Evolutionary conservation across 1,139 yeast genomes (phyloP).

Genomic region (Lodderomyces orthopsilosis): DNA sequence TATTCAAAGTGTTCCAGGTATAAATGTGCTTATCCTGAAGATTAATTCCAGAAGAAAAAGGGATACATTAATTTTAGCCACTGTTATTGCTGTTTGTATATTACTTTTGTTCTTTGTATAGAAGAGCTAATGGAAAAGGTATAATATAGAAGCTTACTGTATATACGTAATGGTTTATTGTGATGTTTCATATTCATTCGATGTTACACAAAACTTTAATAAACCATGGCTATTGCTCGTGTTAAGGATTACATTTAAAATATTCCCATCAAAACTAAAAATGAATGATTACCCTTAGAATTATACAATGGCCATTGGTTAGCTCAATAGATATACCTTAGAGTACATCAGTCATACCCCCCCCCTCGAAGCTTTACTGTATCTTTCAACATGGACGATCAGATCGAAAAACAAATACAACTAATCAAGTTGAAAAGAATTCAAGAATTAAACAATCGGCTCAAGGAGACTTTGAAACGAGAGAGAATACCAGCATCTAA

Average conservation of each 20-base stretch:
- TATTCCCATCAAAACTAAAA: neutral
- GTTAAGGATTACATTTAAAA: neutral
- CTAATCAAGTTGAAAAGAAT: conserved; percentile 61
- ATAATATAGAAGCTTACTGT: too few species aligned
- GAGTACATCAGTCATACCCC: too few species aligned
- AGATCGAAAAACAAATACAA: conserved; percentile 29
- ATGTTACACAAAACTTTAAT: neutral
- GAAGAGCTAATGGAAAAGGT: too few species aligned
- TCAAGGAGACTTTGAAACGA: conserved; percentile 51
- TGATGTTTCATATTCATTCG: neutral
- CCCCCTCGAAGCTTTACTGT: neutral
- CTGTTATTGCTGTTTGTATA: conserved; percentile 71
- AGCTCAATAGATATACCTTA: too few species aligned
- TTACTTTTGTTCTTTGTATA: conserved; percentile 56
- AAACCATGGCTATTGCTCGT: neutral
- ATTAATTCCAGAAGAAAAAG: conserved; percentile 88
- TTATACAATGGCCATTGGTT: too few species aligned
- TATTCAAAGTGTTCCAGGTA: conserved; percentile 74
- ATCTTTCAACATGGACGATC: conserved; percentile 13
- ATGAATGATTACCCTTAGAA: neutral
- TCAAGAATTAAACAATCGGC: conserved; percentile 54
- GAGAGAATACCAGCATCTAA: conserved; percentile 69
- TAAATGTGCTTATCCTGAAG: conserved; percentile 69
- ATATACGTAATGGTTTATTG: neutral
- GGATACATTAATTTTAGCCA: conserved; percentile 81